phyloP scores from a whole-genome alignment of 1,284 basidiomycete species.

The Apiotrichum siamense region DNA sequence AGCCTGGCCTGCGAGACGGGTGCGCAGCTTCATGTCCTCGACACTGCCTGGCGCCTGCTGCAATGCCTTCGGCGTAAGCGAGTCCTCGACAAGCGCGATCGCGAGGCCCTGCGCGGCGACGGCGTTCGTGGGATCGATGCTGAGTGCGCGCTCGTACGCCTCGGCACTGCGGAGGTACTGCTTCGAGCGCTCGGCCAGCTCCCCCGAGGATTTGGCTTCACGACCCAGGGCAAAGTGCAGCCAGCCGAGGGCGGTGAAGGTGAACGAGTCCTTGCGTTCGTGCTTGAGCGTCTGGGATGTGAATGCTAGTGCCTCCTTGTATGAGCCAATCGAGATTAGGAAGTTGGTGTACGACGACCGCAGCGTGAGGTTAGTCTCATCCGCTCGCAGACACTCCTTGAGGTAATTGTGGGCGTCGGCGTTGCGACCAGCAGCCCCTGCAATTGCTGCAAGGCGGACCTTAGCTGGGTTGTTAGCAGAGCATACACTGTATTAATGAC shows the following conservation, averaged over 20 bases:
- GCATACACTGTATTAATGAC: constrained; percentile 28
- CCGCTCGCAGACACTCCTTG: constrained; percentile 62
- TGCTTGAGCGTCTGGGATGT: constrained; percentile 75
- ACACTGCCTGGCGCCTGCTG: constrained; percentile 35
- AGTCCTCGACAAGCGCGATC: constrained; percentile 84
- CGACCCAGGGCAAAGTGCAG: constrained; percentile 75
- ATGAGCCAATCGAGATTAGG: constrained; percentile 55
- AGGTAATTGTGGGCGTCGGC: constrained; percentile 77
- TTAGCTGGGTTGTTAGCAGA: constrained; percentile 58
- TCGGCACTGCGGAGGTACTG: constrained; percentile 76
- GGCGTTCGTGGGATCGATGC: constrained; percentile 72
- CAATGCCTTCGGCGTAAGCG: constrained; percentile 53
- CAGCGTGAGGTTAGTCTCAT: constrained; percentile 38
- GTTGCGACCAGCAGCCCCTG: constrained; percentile 59
- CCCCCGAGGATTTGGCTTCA: constrained; percentile 48
- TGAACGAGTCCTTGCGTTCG: constrained; percentile 81
- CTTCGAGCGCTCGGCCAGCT: constrained; percentile 67
- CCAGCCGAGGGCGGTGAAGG: constrained; percentile 79
- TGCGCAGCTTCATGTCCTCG: constrained; percentile 58
- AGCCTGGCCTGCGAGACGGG: constrained; percentile 72
- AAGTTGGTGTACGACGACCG: constrained; percentile 80
- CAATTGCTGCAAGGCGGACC: constrained; percentile 75
- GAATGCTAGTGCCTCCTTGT: constrained; percentile 73
- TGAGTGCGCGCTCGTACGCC: constrained; percentile 82
- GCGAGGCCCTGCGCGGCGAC: constrained; percentile 89